A percentile compares a stretch with the other conserved stretches of the same genome.
Conservation (phyloP, 2,329 filamentous ascomycete species). For the Neofusicoccum ribis region DNA sequence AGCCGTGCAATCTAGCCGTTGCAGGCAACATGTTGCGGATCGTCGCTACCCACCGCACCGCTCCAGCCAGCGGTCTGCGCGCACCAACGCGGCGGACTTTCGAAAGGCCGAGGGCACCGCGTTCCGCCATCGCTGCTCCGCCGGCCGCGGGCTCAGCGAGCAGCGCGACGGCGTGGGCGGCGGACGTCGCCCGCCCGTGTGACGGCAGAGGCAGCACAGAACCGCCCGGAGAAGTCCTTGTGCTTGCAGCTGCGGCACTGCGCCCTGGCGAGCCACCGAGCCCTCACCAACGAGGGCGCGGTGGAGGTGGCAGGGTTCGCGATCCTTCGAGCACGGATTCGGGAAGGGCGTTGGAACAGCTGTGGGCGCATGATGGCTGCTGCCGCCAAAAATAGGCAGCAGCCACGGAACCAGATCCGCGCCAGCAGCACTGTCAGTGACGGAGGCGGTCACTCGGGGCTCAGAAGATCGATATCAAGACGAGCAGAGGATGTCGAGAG, state of each 20-base stretch:
- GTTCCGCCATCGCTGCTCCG: neutral
- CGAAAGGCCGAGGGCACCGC: neutral
- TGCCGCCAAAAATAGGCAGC: constrained; percentile 17
- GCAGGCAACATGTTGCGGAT: constrained; percentile 9
- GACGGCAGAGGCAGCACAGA: neutral
- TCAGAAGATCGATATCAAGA: neutral
- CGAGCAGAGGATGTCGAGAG: constrained; percentile 5
- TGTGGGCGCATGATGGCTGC: constrained; percentile 13
- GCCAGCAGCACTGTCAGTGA: neutral
- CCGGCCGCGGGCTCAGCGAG: neutral
- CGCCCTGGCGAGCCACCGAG: neutral
- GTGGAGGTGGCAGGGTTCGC: neutral
- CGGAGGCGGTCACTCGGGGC: neutral
- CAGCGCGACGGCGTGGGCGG: neutral
- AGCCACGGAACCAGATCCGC: constrained; percentile 9
- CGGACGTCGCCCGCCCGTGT: neutral
- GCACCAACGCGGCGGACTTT: neutral
- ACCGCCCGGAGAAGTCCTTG: constrained; percentile 14
- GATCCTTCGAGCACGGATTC: constrained; percentile 12
- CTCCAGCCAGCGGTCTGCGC: neutral
- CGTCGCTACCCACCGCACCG: constrained; percentile 1
- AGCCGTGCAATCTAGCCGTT: constrained; percentile 11
- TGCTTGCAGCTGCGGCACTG: neutral
- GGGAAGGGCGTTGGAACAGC: constrained; percentile 10
- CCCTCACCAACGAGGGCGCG: neutral